Evolutionary conservation across 805 yeast genomes (phyloP).

Genomic region (Saccharomycopsis oosterbeekiorum): DNA sequence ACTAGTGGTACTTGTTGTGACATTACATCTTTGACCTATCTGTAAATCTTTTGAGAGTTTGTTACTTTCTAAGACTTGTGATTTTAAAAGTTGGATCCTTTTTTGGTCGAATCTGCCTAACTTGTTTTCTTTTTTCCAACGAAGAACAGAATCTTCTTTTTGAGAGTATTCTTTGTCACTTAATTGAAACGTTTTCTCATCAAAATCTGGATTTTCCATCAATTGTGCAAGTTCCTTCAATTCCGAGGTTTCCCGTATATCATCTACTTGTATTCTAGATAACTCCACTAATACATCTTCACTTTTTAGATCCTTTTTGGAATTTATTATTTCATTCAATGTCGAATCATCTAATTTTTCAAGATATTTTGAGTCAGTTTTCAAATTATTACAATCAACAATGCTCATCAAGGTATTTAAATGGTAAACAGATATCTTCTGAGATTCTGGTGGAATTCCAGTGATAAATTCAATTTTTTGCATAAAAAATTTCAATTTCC

Average conservation of each 20-base stretch:
- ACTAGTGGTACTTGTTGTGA: constrained; percentile 21
- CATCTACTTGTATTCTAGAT: constrained; percentile 49
- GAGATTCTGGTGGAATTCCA: constrained; percentile 57
- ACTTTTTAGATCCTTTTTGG: neutral
- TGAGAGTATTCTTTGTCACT: constrained; percentile 40
- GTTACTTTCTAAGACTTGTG: constrained; percentile 22
- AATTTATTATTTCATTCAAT: neutral
- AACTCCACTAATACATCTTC: constrained; percentile 28
- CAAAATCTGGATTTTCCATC: constrained; percentile 11
- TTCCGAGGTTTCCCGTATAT: constrained; percentile 43
- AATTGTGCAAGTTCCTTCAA: constrained; percentile 29
- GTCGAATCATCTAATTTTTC: neutral
- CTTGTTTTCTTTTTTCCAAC: constrained; percentile 63
- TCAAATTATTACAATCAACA: neutral
- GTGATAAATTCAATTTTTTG: constrained; percentile 55
- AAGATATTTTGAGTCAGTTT: neutral
- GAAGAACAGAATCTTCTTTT: constrained; percentile 52
- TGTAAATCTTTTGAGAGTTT: constrained; percentile 28
- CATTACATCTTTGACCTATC: constrained; percentile 47
- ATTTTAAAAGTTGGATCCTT: constrained; percentile 26
- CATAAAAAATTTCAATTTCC: constrained; percentile 48
- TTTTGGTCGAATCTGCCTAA: constrained; percentile 67
- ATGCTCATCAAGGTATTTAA: constrained; percentile 24
- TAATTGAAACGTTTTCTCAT: constrained; percentile 11
- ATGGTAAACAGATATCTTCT: constrained; percentile 39